Base-by-base conservation (phyloP, 129 eudicot genomes). In the Centaurea solstitialis region DNA sequence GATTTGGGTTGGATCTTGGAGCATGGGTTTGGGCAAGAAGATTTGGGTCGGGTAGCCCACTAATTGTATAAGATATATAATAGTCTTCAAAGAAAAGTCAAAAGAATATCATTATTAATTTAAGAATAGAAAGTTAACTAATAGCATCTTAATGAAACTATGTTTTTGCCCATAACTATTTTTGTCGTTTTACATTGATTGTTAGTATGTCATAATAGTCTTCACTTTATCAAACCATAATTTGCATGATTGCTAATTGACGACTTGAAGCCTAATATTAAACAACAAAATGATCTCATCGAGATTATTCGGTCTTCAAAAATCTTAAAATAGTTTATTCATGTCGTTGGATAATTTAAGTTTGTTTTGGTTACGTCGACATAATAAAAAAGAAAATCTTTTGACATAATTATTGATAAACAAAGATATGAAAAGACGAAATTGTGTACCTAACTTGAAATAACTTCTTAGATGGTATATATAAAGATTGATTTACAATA, bases 141-240 rank as follows among this genome's bases (percentile, higher is more conserved):
- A 57, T 0, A 57, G 8, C n/a, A 68, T 69, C 23, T 69, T 30
- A 15, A 33, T 33, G 8, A 28, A 69, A 17, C 12, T 68, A 17
- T 28, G 38, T 68, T 68, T 35, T 68, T 3, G 7, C 72, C 18
- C 22, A 57, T 57, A 50, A 57, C 17, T 20, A 30, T 21, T 18
- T 37, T 61, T 64, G 71, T 53, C 72, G 39, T 76, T 76, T 62
- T 7, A 20, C 30, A 76, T 76, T 62, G 12, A 61, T 57, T 5
- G 70, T 37, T 35, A 5, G 37, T 62, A 21, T 53, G n/a, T 26
- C 72, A 76, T 76, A 22, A 76, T 76, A 15, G 73, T 64, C 80
- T 64, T 76, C 73, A 76, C 80, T 76, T 76, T 76, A 76, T 7
- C 23, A 8, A 39, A 76, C 80, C 62, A 38, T 64, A 35, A 76